These are phyloP conservation scores for Blechomonas ayalai DNA, from an alignment of 208 protist genomes.

Conservation along the genomic window DNA sequence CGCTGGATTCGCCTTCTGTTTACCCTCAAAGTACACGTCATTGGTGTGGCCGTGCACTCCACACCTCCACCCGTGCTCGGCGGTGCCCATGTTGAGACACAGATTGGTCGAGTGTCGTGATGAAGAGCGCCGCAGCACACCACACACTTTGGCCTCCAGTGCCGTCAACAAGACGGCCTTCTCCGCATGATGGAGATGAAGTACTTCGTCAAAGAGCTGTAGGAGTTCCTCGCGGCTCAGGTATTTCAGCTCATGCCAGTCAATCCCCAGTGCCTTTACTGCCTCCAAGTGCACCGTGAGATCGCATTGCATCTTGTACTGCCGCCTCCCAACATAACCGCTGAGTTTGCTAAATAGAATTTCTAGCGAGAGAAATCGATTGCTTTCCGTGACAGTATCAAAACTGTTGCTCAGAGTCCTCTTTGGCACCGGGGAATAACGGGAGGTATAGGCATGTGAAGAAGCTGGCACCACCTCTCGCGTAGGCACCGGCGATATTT, in stretches of 20 bases:
- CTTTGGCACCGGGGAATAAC: constrained; percentile 47
- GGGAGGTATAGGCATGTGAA: constrained; percentile 41
- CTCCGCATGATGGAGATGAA: constrained; percentile 42
- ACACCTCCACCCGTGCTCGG: constrained; percentile 82
- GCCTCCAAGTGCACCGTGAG: constrained; percentile 25
- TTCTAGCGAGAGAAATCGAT: constrained; percentile 72
- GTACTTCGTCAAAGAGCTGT: constrained; percentile 35
- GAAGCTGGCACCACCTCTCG: constrained; percentile 26
- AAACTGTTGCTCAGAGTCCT: constrained; percentile 62
- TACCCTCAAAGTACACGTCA: constrained; percentile 89
- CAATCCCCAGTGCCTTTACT: constrained; percentile 57
- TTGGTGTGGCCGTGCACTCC: constrained; percentile 70
- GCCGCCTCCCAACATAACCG: constrained; percentile 63
- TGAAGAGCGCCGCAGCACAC: constrained; percentile 57
- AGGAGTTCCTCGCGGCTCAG: constrained; percentile 47
- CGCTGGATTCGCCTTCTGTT: constrained; percentile 60
- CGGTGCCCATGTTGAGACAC: constrained; percentile 56
- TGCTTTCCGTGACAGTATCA: constrained; percentile 66
- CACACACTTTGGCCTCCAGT: constrained; percentile 70
- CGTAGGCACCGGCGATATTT: constrained; percentile 49
- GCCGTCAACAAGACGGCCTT: constrained; percentile 51
- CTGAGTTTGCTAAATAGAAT: constrained; percentile 66
- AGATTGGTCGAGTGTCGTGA: constrained; percentile 62
- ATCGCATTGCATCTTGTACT: constrained; percentile 80
- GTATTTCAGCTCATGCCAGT: constrained; percentile 87